Conservation (phyloP, 2,329 filamentous ascomycete species). For the Aureobasidium sp. region DNA sequence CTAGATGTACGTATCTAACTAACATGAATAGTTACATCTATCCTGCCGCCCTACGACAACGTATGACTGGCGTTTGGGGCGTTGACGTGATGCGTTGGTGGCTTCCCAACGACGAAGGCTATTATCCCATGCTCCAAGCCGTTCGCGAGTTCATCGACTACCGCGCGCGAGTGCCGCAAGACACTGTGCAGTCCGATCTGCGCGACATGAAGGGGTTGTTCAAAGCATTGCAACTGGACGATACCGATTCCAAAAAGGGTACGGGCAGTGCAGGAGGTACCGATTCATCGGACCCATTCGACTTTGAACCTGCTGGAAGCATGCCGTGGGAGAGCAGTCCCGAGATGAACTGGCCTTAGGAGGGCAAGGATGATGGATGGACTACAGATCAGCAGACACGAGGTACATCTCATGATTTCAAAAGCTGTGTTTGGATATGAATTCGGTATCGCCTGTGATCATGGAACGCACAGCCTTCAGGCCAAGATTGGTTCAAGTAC, state of each 20-base stretch:
- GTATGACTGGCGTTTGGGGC: constrained; percentile 70
- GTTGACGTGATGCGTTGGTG: constrained; percentile 76
- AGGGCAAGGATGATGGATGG: not conserved
- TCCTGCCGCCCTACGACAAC: constrained; percentile 62
- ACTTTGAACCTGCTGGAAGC: constrained; percentile 3
- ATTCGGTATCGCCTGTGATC: not conserved
- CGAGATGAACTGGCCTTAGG: constrained; percentile 16
- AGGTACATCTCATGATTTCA: not conserved
- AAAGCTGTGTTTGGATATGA: not conserved
- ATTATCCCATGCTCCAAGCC: constrained; percentile 64
- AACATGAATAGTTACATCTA: constrained; percentile 67
- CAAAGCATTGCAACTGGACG: constrained; percentile 31
- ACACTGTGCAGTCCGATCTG: constrained; percentile 22
- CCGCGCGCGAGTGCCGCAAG: constrained; percentile 24
- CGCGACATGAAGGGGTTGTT: constrained; percentile 34
- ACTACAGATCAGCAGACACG: not conserved
- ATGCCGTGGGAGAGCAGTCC: constrained; percentile 18
- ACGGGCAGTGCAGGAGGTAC: constrained; percentile 20
- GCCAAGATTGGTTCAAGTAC: not conserved
- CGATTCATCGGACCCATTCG: constrained; percentile 19
- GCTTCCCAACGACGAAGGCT: constrained; percentile 75
- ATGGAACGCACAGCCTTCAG: not conserved
- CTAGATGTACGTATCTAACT: not conserved
- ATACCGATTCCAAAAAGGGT: constrained; percentile 18
- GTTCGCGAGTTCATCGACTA: constrained; percentile 66